Evolutionary conservation across 257 asterid species (phyloP), one percentile per base, ranked within the genome.

Genomic region (Cynanchum wilfordii): DNA sequence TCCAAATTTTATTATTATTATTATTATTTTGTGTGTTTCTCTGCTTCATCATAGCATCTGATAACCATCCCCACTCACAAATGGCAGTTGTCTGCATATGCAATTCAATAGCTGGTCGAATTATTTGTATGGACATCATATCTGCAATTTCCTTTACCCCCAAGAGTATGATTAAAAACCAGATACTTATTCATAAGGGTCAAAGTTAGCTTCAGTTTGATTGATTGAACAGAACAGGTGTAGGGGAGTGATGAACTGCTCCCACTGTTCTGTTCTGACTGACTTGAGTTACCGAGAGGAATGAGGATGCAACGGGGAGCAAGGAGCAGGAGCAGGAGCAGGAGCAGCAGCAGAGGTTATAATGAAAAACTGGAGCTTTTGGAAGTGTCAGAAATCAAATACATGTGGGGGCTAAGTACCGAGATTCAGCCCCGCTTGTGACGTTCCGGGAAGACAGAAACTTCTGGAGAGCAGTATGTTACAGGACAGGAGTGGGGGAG

Each of bases 401-500:
- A 33, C 65, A 42, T 71, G 74, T 52, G 64, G 52, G 68, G 49
- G 45, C 52, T 8, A 10, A 60, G 71, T 20, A 69, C 16, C 56
- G 56, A 59, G 64, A 5, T 56, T 19, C 12, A 10, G 66, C 13
- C 20, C 42, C 42, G n/a, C 40, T 22, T 15, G 66, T 60, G 69
- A 24, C 49, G 5, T 64, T 25, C 10, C 29, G 19, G 50, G 15
- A 33, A 36, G 69, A 64, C 69, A 36, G 16, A 19, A 64, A 64
- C 27, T 33, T 36, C 16, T 4, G 27, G 25, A 33, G 69, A 2
- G n/a, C 16, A 15, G 22, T n/a, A 63, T 0, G 68, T 13, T 3
- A 7, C 27, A 33, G 47, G 9, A 7, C 27, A 33, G 47, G 68
- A 36, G 49, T 63, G 68, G 38, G 45, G 0, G 20, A 17, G 67